phyloP scores from a whole-genome alignment of 805 yeast genomes.

The Spathaspora boniae region DNA sequence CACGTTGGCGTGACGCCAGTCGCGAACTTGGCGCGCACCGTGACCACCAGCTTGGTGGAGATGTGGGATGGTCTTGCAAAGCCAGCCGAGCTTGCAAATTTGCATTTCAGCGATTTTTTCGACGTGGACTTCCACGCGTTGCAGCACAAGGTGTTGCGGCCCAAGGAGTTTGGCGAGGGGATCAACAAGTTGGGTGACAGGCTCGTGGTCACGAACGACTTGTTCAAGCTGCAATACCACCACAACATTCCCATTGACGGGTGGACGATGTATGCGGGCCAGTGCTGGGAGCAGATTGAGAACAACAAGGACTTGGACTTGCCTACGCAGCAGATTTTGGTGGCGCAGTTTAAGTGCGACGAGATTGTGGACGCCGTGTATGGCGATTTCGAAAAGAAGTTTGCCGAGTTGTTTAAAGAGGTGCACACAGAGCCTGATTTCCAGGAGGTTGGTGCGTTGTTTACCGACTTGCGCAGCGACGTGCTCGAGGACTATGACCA shows the following conservation, averaged over 20 bases:
- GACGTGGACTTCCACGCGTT: conserved; percentile 79
- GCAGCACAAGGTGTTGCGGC: conserved; percentile 81
- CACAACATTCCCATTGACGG: conserved; percentile 91
- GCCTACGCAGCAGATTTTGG: conserved; percentile 94
- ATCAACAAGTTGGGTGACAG: conserved; percentile 62
- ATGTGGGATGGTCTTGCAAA: conserved; percentile 79
- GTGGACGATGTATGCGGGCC: conserved; percentile 87
- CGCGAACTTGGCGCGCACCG: conserved; percentile 61
- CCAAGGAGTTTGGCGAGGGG: conserved; percentile 62
- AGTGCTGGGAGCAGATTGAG: conserved; percentile 93
- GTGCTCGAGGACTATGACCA: conserved; percentile 58
- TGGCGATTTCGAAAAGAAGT: conserved; percentile 25
- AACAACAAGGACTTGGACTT: conserved; percentile 89
- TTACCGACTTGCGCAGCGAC: conserved; percentile 42
- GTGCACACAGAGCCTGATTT: conserved; percentile 28
- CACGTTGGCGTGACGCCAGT: conserved; percentile 86
- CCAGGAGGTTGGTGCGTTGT: conserved; percentile 40
- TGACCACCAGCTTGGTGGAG: conserved; percentile 64
- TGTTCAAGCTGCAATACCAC: conserved; percentile 71
- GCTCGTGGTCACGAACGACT: conserved; percentile 39
- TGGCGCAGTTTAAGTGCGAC: conserved; percentile 91
- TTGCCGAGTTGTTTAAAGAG: conserved; percentile 12
- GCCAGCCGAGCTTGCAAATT: conserved; percentile 58
- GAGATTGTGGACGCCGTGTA: conserved; percentile 58
- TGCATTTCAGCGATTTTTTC: conserved; percentile 69